Evolutionary conservation across 2,329 filamentous ascomycete species (phyloP), one percentile per base, ranked within the genome.

Genomic region (Aspergillus pseudoterreus): DNA sequence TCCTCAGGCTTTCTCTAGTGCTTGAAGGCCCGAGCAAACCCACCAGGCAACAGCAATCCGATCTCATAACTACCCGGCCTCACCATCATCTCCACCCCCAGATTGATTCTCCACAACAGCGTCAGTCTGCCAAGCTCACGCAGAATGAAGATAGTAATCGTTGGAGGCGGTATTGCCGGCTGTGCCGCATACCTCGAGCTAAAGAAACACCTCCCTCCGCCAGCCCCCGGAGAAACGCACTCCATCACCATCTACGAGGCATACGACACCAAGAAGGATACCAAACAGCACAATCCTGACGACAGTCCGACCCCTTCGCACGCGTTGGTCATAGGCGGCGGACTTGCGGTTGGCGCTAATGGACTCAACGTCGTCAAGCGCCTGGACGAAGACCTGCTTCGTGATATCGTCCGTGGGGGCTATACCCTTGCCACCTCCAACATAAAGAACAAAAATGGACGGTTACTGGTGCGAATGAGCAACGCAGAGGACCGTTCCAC

Each of bases 141-240:
- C 15, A 57, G 39, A 5, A 74, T 75, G 72, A 74, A 72, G 52
- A 72, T 76, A 35, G 61, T 69, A 19, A 74, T 76, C 12, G 61
- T 76, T 35, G 74, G 74, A n/a, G 73, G 62, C 12, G 74, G 72
- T 30, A 74, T 76, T 51, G 63, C 65, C 45, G 73, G 73, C 22
- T 71, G 71, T 47, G 51, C 68, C 10, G 61, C 61, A 36, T 76
- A 75, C 49, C 64, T 75, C 9, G 63, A 66, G 30, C 59, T 76
- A 4, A 65, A 65, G 46, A 75, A 75, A 48, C 68, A 72, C 46
- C 67, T 76, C 8, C 68, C 65, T 4, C 54, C 59, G 9, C 39
- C 48, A n/a, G 14, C 32, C 14, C 43, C 50, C 1, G 30, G 15
- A 14, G n/a, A 41, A 22, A 43, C 47, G 8, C 64, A 72, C 47